Percentiles rank a stretch among this genome's conserved stretches.
Conservation (phyloP, 768 basidiomycete species). For the Auricularia auricula-judae region DNA sequence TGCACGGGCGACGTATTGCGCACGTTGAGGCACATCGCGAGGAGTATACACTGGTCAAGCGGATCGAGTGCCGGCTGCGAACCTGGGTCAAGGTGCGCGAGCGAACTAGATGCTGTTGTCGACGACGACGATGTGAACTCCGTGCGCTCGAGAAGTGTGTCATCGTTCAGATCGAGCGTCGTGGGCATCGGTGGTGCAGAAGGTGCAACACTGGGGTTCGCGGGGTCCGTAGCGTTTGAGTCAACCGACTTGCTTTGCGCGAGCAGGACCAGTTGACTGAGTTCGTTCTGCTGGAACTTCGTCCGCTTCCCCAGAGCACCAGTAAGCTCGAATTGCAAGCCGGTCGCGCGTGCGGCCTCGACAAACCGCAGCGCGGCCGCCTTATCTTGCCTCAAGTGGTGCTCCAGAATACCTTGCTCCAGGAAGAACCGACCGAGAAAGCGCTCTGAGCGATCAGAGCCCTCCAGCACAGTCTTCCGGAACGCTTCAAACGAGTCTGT, state of each 20-base stretch:
- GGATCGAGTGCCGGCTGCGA: conserved; percentile 82
- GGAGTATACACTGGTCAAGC: conserved; percentile 85
- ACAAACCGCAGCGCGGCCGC: conserved; percentile 68
- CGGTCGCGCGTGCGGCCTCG: conserved; percentile 62
- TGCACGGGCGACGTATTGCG: conserved; percentile 82
- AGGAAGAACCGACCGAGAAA: conserved; percentile 55
- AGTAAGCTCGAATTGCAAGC: conserved; percentile 80
- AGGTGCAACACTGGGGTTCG: conserved; percentile 10
- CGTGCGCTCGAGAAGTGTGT: conserved; percentile 90
- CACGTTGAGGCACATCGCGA: conserved; percentile 82
- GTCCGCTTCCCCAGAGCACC: conserved; percentile 91
- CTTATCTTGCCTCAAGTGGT: conserved; percentile 66
- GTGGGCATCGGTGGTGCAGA: conserved; percentile 42
- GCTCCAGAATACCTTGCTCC: conserved; percentile 71
- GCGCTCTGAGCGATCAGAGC: conserved; percentile 26
- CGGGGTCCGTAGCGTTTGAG: too few relatives aligned
- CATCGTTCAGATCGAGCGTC: conserved; percentile 80
- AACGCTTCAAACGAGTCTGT: conserved; percentile 21
- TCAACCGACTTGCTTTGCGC: conserved; percentile 54
- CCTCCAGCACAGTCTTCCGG: conserved; percentile 20
- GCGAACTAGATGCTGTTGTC: conserved; percentile 28
- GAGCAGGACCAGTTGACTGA: conserved; percentile 85
- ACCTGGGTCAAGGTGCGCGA: conserved; percentile 69
- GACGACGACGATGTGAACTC: conserved; percentile 74
- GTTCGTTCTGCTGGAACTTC: conserved; percentile 78